Percentiles rank a stretch among this genome's conserved stretches.
Evolutionary conservation across 2,329 filamentous ascomycete genomes (phyloP).

Genomic region (Cytospora mali): DNA sequence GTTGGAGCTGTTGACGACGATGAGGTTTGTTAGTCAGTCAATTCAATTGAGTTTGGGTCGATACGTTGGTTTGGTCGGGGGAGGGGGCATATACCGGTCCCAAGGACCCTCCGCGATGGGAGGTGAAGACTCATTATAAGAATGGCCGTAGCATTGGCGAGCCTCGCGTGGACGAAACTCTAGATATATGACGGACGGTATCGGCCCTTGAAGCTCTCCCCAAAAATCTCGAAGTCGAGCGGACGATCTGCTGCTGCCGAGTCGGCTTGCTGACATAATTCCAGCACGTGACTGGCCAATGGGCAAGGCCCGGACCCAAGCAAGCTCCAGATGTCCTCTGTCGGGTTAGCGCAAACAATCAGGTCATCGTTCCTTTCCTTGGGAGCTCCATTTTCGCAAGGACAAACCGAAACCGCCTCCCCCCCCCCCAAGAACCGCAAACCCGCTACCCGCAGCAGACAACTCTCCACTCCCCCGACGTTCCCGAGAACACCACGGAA

Average conservation of each 20-base stretch:
- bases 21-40: slow-evolving; percentile 8
- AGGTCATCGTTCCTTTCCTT: slow-evolving; percentile 25
- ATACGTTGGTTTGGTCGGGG: not conserved
- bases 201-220: slow-evolving; percentile 9
- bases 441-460: no score
- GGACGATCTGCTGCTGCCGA: slow-evolving; percentile 7
- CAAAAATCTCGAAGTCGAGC: slow-evolving; percentile 15
- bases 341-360: slow-evolving; percentile 26
- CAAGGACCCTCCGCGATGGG: slow-evolving; percentile 62
- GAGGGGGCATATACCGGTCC: slow-evolving; percentile 53
- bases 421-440: no score
- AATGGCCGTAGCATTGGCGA: slow-evolving; percentile 31
- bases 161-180: slow-evolving; percentile 21
- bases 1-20: slow-evolving; percentile 23
- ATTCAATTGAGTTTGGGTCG: slow-evolving; percentile 29
- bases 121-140: slow-evolving; percentile 65
- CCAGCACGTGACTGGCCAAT: slow-evolving; percentile 19
- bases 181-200: not conserved
- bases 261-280: slow-evolving; percentile 22
- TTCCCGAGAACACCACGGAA: slow-evolving; percentile 17
- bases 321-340: not conserved
- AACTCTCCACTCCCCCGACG: slow-evolving; percentile 25
- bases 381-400: slow-evolving; percentile 18
- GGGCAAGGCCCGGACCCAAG: not conserved
- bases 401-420: slow-evolving; percentile 19